phyloP scores from a whole-genome alignment of 2,329 filamentous ascomycete species.

The Drechmeria coniospora region DNA sequence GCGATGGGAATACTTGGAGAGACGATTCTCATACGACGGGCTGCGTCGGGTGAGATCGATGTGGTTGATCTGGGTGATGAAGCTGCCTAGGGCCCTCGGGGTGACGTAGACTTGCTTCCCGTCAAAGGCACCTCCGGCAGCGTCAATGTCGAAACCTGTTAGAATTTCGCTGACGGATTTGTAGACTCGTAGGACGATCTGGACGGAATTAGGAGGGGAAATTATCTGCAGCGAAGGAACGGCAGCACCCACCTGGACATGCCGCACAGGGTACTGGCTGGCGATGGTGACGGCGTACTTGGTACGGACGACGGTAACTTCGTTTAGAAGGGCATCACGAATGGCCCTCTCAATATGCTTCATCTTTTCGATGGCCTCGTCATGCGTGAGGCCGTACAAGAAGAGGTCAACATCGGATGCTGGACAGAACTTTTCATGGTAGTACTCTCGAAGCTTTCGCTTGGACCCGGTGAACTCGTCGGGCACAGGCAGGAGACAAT shows the following conservation, averaged over 20 bases:
- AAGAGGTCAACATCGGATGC: constrained; percentile 82
- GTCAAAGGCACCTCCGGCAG: constrained; percentile 66
- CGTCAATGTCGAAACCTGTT: constrained; percentile 80
- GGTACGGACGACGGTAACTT: constrained; percentile 70
- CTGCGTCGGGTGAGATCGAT: constrained; percentile 67
- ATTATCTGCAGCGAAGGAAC: background rate
- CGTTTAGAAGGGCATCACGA: constrained; percentile 62
- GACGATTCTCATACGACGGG: constrained; percentile 73
- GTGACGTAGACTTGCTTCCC: constrained; percentile 66
- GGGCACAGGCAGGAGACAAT: constrained; percentile 59
- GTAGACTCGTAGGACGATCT: constrained; percentile 77
- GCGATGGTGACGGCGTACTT: constrained; percentile 81
- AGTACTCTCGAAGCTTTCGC: constrained; percentile 52
- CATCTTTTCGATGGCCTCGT: constrained; percentile 70
- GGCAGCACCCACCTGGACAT: constrained; percentile 50
- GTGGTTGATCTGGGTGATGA: constrained; percentile 69
- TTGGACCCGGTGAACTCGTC: constrained; percentile 45
- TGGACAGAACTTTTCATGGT: constrained; percentile 66
- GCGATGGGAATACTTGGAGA: constrained; percentile 72
- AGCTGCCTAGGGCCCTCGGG: constrained; percentile 62
- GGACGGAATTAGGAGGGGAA: background rate
- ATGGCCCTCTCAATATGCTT: constrained; percentile 64
- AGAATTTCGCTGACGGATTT: constrained; percentile 72
- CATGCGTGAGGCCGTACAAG: constrained; percentile 62
- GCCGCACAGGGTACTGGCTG: constrained; percentile 68